phyloP scores from a whole-genome alignment of 495 filamentous ascomycete genomes.

The Hypoxylon fuscum region DNA sequence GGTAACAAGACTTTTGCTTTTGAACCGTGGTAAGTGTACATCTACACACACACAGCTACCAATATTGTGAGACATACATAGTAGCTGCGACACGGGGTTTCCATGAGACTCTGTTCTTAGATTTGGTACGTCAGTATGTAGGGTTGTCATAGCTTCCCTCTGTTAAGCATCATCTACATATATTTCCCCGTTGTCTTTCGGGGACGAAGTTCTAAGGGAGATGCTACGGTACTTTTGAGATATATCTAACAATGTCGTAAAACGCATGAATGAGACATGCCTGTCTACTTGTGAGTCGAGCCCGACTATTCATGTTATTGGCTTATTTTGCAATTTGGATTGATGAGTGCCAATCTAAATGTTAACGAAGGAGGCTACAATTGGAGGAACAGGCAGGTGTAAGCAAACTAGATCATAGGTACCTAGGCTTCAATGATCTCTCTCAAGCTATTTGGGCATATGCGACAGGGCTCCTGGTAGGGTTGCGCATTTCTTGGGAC shows the following conservation, averaged over 20 bases:
- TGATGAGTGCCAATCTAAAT: constrained; percentile 25
- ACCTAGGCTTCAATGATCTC: constrained; percentile 24
- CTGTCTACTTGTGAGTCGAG: constrained; percentile 1
- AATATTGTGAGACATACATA: too few relatives aligned
- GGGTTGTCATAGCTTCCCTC: neutral
- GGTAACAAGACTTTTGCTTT: neutral
- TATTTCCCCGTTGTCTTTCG: neutral
- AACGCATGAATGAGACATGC: constrained; percentile 27
- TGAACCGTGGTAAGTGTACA: neutral
- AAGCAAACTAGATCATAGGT: constrained; percentile 5
- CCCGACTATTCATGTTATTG: constrained; percentile 12
- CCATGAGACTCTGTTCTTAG: neutral
- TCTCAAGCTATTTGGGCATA: constrained; percentile 9
- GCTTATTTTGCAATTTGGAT: constrained; percentile 5
- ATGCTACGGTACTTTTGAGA: neutral
- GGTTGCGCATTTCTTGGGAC: constrained; percentile 25
- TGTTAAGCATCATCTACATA: neutral
- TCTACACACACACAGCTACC: neutral
- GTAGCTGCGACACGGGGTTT: neutral
- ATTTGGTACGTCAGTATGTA: neutral
- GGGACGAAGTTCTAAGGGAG: neutral
- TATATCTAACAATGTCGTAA: constrained; percentile 12
- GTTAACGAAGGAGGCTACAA: constrained; percentile 4
- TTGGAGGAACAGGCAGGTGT: constrained; percentile 2
- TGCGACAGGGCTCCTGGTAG: constrained; percentile 6